A percentile compares a stretch with the other conserved stretches of the same genome.
Evolutionary conservation across 345 rosid species (phyloP).

Genomic region (Eucalyptus regnans): DNA sequence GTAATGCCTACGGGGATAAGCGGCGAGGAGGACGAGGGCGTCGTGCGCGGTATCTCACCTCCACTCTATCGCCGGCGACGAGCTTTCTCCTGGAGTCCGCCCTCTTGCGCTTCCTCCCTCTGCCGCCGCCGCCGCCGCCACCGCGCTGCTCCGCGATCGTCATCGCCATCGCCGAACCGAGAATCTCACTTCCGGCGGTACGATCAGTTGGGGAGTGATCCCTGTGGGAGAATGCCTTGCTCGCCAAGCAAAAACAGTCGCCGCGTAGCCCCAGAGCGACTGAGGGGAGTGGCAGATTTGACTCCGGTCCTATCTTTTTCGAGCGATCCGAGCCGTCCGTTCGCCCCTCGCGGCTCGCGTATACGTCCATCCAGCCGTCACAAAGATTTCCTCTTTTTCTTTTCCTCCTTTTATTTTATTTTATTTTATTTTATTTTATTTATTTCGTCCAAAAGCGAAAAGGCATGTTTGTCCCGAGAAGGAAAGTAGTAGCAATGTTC

Average conservation of each 20-base stretch:
- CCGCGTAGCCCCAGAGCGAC: neutral
- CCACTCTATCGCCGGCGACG: conserved; percentile 7
- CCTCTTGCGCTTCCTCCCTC: conserved; percentile 4
- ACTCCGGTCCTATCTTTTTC: neutral
- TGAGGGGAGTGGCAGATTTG: neutral
- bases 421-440: neutral
- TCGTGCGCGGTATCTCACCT: neutral
- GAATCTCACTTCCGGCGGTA: neutral
- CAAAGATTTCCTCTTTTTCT: neutral
- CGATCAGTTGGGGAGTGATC: neutral
- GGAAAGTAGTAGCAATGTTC: neutral
- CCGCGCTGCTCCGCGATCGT: neutral
- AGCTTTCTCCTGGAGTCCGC: neutral
- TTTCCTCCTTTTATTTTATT: neutral
- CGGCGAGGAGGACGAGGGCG: neutral
- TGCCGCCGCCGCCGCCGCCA: neutral
- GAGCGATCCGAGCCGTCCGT: neutral
- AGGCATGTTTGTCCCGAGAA: neutral
- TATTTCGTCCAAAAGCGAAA: neutral
- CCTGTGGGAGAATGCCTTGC: neutral
- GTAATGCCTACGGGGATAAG: neutral
- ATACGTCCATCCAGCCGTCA: neutral
- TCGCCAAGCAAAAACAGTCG: neutral
- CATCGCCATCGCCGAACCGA: neutral
- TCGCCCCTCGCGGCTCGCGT: neutral